Evolutionary conservation across 306 rosid species (phyloP), one percentile per base, ranked within the genome.

Genomic region (Ammopiptanthus mongolicus): DNA sequence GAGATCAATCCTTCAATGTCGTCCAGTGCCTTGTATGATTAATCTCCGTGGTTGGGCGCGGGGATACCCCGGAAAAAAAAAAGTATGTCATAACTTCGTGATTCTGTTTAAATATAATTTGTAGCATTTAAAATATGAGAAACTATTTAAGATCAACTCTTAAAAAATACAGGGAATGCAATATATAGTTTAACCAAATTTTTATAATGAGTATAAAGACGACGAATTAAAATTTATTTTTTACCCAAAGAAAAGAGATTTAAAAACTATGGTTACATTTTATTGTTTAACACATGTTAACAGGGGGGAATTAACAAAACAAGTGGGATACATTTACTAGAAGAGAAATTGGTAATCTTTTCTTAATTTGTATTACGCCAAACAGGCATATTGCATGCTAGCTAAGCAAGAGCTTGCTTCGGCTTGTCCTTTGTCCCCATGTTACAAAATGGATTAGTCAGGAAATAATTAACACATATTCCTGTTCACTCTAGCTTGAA

Each of bases 401-500:
- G 81, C 65, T 68, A 71, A 69, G 78, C 77, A 64, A 56, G 19
- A 62, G 51, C 72, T 52, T 2, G 29, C 74, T 42, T 47, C 64
- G 71, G 65, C n/a, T 74, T 74, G 81, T 74, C 69, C 73, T 69
- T 68, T 41, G 47, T 74, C 21, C 69, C 75, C 69, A 75, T 39
- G 50, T 79, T 56, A 79, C 68, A 66, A 78, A 66, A 23, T 23
- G 33, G 12, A 70, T 50, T 48, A 42, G n/a, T 48, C 23, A 80
- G 56, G 25, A 69, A 58, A 74, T 78, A 74, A 78, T 74, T 42
- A 75, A 77, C 84, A 75, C 64, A 81, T 79, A 81, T 57, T 82
- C 79, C 7, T 56, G 47, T 22, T 78, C 82, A 71, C 76, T 83
- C 79, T 13, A 44, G 50, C 50, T 69, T 81, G 83, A 92, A 84